These are phyloP conservation scores for Mucor mucedo DNA, from an alignment of 371 early-diverging fungal species.

Conservation along the genomic window DNA sequence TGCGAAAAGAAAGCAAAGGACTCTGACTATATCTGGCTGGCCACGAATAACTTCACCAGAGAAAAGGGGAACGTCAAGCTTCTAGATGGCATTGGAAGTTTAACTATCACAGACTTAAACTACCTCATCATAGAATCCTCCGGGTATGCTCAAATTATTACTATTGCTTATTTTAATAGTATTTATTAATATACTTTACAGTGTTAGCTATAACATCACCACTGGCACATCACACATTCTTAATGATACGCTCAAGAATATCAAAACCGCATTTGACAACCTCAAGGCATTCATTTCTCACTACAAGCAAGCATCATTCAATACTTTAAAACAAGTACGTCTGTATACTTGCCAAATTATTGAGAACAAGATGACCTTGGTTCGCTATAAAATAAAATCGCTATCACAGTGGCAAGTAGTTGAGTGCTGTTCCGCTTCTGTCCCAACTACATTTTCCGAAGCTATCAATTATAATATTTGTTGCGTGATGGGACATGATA, in stretches of 20 bases:
- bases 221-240: slow-evolving; percentile 2
- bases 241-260: slow-evolving; percentile 25
- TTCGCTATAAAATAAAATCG: slow-evolving; percentile 15
- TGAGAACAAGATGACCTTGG: slow-evolving; percentile 22
- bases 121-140: slow-evolving; percentile 15
- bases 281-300: slow-evolving; percentile 15
- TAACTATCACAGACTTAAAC: neutral
- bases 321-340: slow-evolving; percentile 12
- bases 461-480: slow-evolving; percentile 10
- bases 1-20: slow-evolving; percentile 28
- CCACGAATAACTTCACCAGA: slow-evolving; percentile 14
- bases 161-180: neutral
- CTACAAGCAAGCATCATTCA: slow-evolving; percentile 13
- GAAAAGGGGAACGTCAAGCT: slow-evolving; percentile 14
- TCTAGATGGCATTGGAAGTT: slow-evolving; percentile 16
- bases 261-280: slow-evolving; percentile 17
- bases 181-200: neutral
- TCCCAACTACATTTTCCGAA: slow-evolving; percentile 11
- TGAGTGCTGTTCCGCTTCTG: slow-evolving; percentile 21
- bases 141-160: slow-evolving; percentile 2
- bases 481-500: too few species aligned
- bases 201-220: slow-evolving; percentile 3
- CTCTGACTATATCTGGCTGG: slow-evolving; percentile 22
- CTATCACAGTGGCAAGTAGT: slow-evolving; percentile 18
- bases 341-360: too few species aligned